phyloP scores from a whole-genome alignment of 2,329 filamentous ascomycete genomes.

The Aureobasidium melanogenum region DNA sequence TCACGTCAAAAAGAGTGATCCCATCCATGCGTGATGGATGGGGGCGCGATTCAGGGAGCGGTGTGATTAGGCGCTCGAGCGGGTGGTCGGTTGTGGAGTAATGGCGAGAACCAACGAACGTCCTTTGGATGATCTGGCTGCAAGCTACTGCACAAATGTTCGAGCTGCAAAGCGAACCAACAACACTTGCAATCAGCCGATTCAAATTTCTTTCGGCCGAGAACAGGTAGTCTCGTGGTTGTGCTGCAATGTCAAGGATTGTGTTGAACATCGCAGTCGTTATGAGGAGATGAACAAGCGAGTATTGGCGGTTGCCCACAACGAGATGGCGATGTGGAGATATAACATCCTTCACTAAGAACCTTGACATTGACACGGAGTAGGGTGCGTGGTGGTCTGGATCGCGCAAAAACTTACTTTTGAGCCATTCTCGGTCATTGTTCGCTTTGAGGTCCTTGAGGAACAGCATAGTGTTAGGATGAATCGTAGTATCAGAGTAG shows the following conservation, averaged over 20 bases:
- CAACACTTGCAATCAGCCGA: not conserved
- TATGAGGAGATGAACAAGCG: not conserved
- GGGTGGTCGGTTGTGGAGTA: not conserved
- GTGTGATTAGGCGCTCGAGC: not conserved
- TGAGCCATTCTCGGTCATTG: conserved; percentile 56
- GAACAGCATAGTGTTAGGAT: conserved; percentile 56
- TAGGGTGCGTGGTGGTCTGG: not conserved
- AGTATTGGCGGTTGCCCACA: not conserved
- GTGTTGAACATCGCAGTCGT: not conserved
- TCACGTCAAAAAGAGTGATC: not conserved
- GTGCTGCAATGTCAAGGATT: not conserved
- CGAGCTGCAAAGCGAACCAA: not conserved
- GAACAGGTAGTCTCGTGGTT: not conserved
- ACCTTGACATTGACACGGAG: not conserved
- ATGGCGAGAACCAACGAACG: not conserved
- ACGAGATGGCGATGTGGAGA: not conserved
- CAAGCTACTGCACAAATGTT: conserved; percentile 10
- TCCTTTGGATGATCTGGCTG: not conserved
- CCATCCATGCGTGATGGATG: not conserved
- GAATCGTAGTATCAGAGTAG: conserved; percentile 49
- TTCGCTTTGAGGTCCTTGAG: conserved; percentile 49
- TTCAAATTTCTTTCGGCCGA: not conserved
- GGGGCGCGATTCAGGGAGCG: not conserved
- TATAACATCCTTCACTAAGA: too few species aligned
- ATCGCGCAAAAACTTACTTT: conserved; percentile 38